These are phyloP conservation scores for Zygotorulaspora chibaensis DNA, from an alignment of 805 yeast species.

Conservation along the genomic window DNA sequence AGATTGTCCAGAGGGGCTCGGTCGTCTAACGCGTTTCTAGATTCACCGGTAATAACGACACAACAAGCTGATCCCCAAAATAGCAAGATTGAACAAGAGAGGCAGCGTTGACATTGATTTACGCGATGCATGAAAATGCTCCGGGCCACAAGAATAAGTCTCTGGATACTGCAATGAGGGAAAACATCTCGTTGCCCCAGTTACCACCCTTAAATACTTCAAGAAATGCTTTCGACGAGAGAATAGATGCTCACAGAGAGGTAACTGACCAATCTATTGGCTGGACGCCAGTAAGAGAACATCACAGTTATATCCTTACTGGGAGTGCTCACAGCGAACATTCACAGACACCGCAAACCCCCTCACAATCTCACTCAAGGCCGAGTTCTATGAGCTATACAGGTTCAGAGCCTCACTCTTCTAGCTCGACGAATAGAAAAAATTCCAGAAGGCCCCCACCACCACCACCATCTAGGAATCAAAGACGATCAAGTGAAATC, in stretches of 20 bases:
- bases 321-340: background rate
- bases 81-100: background rate
- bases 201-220: slow-evolving; percentile 33
- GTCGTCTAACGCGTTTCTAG: no score
- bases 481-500: background rate
- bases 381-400: background rate
- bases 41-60: no score
- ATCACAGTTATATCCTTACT: background rate
- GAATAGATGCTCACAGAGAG: background rate
- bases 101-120: background rate
- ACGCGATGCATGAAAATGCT: background rate
- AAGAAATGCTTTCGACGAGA: slow-evolving; percentile 18
- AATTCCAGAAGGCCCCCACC: slow-evolving; percentile 25
- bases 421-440: slow-evolving; percentile 4
- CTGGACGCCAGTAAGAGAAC: slow-evolving; percentile 23
- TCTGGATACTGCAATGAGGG: background rate
- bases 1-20: no score
- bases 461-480: slow-evolving; percentile 16
- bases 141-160: background rate
- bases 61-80: background rate
- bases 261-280: slow-evolving; percentile 20
- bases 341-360: slow-evolving; percentile 3
- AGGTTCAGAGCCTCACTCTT: slow-evolving; percentile 3
- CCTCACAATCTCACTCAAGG: slow-evolving; percentile 1
- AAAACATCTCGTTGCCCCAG: slow-evolving; percentile 20